Conservation (phyloP, 305 asterid species). For the Fraxinus floribunda region DNA sequence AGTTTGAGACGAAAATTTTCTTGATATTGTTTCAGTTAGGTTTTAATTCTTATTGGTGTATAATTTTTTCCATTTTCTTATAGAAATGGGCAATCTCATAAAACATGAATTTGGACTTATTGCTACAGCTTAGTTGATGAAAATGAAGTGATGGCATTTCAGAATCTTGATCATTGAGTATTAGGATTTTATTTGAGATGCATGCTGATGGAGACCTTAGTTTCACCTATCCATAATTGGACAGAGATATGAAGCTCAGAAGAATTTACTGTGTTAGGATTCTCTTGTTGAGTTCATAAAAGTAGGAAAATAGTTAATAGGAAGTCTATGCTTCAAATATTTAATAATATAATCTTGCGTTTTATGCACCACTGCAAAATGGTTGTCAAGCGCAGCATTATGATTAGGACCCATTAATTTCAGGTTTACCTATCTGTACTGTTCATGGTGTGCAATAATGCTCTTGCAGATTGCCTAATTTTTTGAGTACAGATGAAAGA, state of each 20-base stretch:
- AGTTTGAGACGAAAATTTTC: neutral
- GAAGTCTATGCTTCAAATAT: neutral
- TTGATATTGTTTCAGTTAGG: neutral
- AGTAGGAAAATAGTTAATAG: neutral
- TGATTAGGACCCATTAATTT: neutral
- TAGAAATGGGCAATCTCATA: neutral
- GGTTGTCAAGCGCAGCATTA: neutral
- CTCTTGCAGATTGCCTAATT: neutral
- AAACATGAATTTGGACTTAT: neutral
- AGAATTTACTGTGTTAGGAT: neutral
- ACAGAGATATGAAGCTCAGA: neutral
- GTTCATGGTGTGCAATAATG: neutral
- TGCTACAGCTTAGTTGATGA: neutral
- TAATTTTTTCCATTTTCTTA: neutral
- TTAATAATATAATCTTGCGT: neutral
- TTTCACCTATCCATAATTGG: neutral
- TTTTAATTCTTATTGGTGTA: neutral
- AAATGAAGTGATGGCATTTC: neutral
- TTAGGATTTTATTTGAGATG: neutral
- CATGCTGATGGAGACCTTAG: neutral
- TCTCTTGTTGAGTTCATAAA: neutral
- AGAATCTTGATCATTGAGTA: neutral
- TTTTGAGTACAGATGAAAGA: neutral
- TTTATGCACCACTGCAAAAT: neutral
- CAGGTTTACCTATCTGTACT: neutral